Percentiles rank a stretch among this genome's conserved stretches.
These are phyloP conservation scores for Eucalyptus camaldulensis DNA, from an alignment of 345 rosid genomes.

Conservation along the genomic window DNA sequence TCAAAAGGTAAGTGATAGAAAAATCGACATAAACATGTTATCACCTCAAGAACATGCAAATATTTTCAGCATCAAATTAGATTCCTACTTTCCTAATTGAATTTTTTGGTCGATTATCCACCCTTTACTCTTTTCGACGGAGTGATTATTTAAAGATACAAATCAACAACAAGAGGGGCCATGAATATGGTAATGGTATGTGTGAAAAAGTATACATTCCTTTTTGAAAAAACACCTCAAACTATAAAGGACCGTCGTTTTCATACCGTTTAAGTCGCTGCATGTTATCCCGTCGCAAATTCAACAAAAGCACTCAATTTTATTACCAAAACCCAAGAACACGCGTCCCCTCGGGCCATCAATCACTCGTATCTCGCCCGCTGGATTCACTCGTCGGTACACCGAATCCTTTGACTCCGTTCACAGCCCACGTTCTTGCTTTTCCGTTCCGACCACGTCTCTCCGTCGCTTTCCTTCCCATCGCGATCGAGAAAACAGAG, in stretches of 20 bases:
- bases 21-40: neutral
- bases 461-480: neutral
- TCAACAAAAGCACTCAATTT: neutral
- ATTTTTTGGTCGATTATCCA: neutral
- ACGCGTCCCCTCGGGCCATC: neutral
- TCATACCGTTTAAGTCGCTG: neutral
- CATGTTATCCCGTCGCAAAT: neutral
- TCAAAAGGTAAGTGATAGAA: rapidly evolving
- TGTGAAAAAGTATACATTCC: neutral
- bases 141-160: neutral
- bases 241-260: neutral
- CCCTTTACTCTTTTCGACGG: neutral
- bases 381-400: neutral
- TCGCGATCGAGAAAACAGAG: neutral
- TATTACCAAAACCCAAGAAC: neutral
- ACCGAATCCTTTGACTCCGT: neutral
- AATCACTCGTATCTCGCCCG: neutral
- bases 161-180: neutral
- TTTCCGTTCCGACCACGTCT: neutral
- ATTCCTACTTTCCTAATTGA: neutral
- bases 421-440: neutral
- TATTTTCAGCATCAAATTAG: neutral
- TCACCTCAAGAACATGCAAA: neutral
- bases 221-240: neutral
- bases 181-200: neutral